Base-by-base conservation (phyloP, 805 yeast species). In the Zygoascus tannicola region DNA sequence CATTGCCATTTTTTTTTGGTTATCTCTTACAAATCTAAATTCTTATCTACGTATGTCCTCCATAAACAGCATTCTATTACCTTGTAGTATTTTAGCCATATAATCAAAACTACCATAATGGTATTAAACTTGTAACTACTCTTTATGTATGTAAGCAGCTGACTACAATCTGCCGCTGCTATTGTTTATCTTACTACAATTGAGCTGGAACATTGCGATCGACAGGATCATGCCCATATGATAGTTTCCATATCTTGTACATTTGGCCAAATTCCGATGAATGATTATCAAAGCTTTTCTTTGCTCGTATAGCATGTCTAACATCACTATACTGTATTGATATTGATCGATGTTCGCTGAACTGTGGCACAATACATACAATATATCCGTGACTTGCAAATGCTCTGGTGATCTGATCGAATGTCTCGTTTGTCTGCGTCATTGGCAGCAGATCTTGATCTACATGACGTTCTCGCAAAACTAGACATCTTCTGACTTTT, bases 251-350 rank as follows among this genome's bases (percentile, higher is more conserved):
- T 3, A 23, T 20, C n/a, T 23, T 23, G 4, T 30, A 38, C 30
- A 26, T 26, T 7, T 12, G 10, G 10, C 7, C 12, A 12, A 26
- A 26, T 12, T 26, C 30, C 10, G 30, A 7, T 8, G 30, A 26
- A 26, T 12, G 10, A n/a, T 18, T 18, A 14, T 44, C 45, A 38
- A 52, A 52, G 22, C 33, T 34, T 4, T 28, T 10, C 21, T 41
- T 40, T 20, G 54, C 55, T n/a, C 22, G 14, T 10, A 54, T 53
- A 3, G 57, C 57, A 20, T 48, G 36, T 4, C 40, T n/a, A 8
- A 50, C 52, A 35, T 54, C 54, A 5, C 50, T 38, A 41, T 42
- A 54, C 32, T 52, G 50, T 19, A 54, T 45, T 3, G 41, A 35
- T 22, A 50, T 44, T 14, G 52, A 28, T 19, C 39, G 37, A 2